Percentiles rank a stretch among this genome's conserved stretches.
phyloP scores from a whole-genome alignment of 371 early-diverging fungal genomes.

The Mucor piriformis region DNA sequence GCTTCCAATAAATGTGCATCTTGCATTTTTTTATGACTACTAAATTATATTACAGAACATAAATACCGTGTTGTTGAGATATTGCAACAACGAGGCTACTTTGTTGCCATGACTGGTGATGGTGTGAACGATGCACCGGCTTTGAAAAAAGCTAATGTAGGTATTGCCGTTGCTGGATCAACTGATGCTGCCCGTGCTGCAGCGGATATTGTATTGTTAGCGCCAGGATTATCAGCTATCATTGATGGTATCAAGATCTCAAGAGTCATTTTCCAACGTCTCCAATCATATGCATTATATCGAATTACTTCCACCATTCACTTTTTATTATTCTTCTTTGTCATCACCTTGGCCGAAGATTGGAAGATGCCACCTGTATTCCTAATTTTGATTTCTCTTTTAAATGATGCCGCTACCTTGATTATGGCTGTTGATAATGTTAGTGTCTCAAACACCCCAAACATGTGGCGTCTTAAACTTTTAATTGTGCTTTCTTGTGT shows the following conservation, averaged over 20 bases:
- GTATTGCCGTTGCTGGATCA: slow-evolving; percentile 75
- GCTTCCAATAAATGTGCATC: no score
- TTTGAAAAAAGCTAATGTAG: slow-evolving; percentile 66
- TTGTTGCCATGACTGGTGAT: slow-evolving; percentile 82
- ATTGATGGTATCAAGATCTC: slow-evolving; percentile 84
- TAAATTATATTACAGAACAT: slow-evolving; percentile 37
- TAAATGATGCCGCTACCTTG: slow-evolving; percentile 91
- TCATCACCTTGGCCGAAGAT: slow-evolving; percentile 77
- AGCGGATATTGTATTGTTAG: slow-evolving; percentile 89
- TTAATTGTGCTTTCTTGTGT: slow-evolving; percentile 79
- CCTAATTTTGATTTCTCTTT: slow-evolving; percentile 83
- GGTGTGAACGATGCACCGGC: slow-evolving; percentile 92
- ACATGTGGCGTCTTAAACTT: slow-evolving; percentile 89
- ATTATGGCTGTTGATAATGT: slow-evolving; percentile 93
- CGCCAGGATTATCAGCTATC: slow-evolving; percentile 89
- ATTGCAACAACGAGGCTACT: slow-evolving; percentile 50
- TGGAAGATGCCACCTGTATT: slow-evolving; percentile 85
- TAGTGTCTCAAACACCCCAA: slow-evolving; percentile 76
- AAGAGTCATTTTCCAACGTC: slow-evolving; percentile 89
- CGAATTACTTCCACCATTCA: slow-evolving; percentile 92
- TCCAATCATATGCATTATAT: slow-evolving; percentile 89
- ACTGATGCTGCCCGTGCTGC: slow-evolving; percentile 95
- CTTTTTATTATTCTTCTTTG: slow-evolving; percentile 91
- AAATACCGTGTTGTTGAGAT: slow-evolving; percentile 66
- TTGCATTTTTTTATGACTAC: no score